Percentiles rank a stretch among this genome's conserved stretches.
These are phyloP conservation scores for Ogataea sp. DNA, from an alignment of 805 yeast species.

Conservation along the genomic window DNA sequence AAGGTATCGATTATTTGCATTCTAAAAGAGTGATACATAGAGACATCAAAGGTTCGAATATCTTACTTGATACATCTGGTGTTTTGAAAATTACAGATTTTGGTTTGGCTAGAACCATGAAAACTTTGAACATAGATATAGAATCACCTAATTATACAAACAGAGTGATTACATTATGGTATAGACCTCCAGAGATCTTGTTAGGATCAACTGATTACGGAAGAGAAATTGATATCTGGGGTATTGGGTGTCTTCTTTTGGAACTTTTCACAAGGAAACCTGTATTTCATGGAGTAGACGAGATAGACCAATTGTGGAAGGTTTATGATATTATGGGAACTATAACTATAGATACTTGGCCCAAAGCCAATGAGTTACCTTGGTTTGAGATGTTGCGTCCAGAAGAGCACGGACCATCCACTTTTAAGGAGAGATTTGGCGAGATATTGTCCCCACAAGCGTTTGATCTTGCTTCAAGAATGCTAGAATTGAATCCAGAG, in stretches of 20 bases:
- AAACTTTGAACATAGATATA: conserved; percentile 35
- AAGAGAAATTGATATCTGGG: conserved; percentile 93
- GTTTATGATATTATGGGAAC: conserved; percentile 86
- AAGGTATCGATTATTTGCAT: conserved; percentile 66
- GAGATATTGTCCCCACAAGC: conserved; percentile 39
- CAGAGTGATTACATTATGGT: conserved; percentile 94
- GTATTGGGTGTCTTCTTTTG: conserved; percentile 83
- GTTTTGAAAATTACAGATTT: conserved; percentile 69
- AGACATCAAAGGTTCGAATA: conserved; percentile 78
- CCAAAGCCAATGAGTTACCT: conserved; percentile 68
- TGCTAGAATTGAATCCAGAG: conserved; percentile 63
- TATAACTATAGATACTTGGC: conserved; percentile 69
- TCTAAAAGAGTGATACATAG: conserved; percentile 63
- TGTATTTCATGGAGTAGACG: conserved; percentile 82
- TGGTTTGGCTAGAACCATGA: conserved; percentile 75
- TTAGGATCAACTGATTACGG: conserved; percentile 89
- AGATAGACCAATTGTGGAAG: conserved; percentile 69
- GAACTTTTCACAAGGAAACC: conserved; percentile 75
- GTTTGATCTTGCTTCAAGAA: conserved; percentile 53
- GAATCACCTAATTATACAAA: conserved; percentile 81
- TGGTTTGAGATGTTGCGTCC: conserved; percentile 89
- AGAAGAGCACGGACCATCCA: conserved; percentile 25
- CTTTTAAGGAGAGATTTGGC: conserved; percentile 35
- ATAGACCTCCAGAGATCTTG: conserved; percentile 90
- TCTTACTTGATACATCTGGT: conserved; percentile 56